phyloP scores from a whole-genome alignment of 805 yeast genomes.

The Scheffersomyces spartinae region DNA sequence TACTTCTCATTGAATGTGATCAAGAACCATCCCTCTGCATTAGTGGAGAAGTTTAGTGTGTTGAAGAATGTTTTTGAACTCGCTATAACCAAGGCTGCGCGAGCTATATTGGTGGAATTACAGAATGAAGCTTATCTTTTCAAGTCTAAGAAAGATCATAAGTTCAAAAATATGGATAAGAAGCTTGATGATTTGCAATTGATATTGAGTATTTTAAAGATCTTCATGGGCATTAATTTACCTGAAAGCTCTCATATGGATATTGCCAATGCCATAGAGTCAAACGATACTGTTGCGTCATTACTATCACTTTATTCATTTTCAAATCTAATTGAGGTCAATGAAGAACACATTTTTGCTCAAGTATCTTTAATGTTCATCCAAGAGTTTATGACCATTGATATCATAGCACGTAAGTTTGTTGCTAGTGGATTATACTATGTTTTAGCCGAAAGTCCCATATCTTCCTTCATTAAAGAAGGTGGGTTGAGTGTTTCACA shows the following conservation, averaged over 20 bases:
- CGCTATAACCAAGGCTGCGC: constrained; percentile 58
- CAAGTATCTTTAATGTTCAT: constrained; percentile 60
- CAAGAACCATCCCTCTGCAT: constrained; percentile 23
- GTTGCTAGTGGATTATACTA: constrained; percentile 52
- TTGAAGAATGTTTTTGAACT: constrained; percentile 48
- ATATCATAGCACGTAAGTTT: constrained; percentile 54
- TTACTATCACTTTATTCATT: constrained; percentile 56
- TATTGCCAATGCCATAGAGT: constrained; percentile 41
- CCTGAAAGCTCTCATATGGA: constrained; percentile 36
- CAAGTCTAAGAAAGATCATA: constrained; percentile 18
- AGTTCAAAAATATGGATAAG: constrained; percentile 31
- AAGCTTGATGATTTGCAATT: constrained; percentile 56
- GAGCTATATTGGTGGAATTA: constrained; percentile 42
- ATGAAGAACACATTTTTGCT: constrained; percentile 59
- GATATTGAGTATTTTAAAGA: constrained; percentile 52
- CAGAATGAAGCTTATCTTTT: constrained; percentile 43
- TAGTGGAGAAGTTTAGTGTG: constrained; percentile 38
- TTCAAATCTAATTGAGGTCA: constrained; percentile 48
- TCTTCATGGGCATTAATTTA: constrained; percentile 38
- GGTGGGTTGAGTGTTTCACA: constrained; percentile 47
- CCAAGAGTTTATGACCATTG: constrained; percentile 53
- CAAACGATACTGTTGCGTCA: constrained; percentile 49
- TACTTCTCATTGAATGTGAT: constrained; percentile 36
- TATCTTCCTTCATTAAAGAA: constrained; percentile 52
- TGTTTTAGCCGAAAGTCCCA: constrained; percentile 61